Conservation (phyloP, 2,329 filamentous ascomycete genomes). For the Talaromyces sp. region DNA sequence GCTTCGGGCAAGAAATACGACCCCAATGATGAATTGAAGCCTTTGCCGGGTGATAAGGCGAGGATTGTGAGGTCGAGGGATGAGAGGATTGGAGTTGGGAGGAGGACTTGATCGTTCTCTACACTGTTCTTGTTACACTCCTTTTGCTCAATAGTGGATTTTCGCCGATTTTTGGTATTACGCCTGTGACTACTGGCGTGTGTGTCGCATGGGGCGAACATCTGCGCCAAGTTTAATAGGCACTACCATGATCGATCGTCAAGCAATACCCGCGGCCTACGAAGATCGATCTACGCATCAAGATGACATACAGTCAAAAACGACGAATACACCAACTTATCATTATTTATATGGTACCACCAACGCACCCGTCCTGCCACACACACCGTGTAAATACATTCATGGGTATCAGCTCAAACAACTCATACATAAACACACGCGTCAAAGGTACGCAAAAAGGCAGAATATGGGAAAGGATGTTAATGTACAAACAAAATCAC, state of each 20-base stretch:
- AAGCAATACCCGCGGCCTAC: neutral
- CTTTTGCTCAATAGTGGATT: neutral
- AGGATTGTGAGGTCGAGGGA: slow-evolving; percentile 47
- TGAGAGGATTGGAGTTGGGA: slow-evolving; percentile 43
- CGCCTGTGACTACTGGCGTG: too few relatives aligned
- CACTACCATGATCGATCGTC: neutral
- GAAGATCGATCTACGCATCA: neutral
- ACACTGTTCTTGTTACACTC: neutral
- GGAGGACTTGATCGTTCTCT: slow-evolving; percentile 8
- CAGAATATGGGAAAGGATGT: neutral
- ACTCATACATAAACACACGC: slow-evolving; percentile 3
- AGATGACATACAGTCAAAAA: neutral
- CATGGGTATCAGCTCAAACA: slow-evolving; percentile 13
- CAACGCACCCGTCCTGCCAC: neutral
- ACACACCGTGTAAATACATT: slow-evolving; percentile 8
- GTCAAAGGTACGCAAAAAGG: neutral
- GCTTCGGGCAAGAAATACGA: slow-evolving; percentile 29
- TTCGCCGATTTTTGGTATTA: too few relatives aligned
- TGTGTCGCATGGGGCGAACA: too few relatives aligned
- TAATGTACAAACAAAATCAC: slow-evolving; percentile 3
- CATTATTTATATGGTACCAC: neutral
- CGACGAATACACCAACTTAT: neutral
- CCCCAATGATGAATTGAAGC: slow-evolving; percentile 51
- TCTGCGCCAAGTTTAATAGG: neutral
- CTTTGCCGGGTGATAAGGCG: slow-evolving; percentile 49